Evolutionary conservation across 768 basidiomycete genomes (phyloP).

Genomic region (Kwoniella pini): DNA sequence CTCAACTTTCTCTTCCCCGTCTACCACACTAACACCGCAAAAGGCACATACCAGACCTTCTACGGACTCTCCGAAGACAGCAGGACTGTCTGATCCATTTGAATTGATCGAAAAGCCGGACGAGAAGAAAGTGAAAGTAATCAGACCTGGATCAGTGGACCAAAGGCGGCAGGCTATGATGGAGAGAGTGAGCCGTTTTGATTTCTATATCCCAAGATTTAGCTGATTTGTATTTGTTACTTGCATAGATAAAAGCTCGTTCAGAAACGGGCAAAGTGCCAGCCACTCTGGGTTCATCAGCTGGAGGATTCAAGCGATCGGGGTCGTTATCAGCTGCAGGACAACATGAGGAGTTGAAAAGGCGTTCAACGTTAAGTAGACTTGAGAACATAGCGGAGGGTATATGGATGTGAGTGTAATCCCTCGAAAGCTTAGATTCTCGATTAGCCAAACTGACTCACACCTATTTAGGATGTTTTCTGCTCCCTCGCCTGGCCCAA

Average conservation of each 20-base stretch:
- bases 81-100: constrained; percentile 41
- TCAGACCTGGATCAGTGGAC: constrained; percentile 42
- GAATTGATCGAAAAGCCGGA: constrained; percentile 24
- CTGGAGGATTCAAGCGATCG: constrained; percentile 13
- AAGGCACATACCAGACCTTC: constrained; percentile 18
- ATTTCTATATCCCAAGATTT: not conserved
- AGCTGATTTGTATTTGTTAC: not conserved
- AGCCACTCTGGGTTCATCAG: constrained; percentile 33
- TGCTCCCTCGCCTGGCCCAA: constrained; percentile 29
- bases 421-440: too few species aligned
- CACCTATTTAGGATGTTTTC: constrained; percentile 45
- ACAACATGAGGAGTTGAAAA: constrained; percentile 50
- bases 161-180: constrained; percentile 48
- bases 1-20: constrained; percentile 15
- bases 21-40: constrained; percentile 19
- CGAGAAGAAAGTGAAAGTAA: constrained; percentile 29
- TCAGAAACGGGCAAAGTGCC: constrained; percentile 25
- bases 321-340: constrained; percentile 34
- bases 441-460: constrained; percentile 1
- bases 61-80: constrained; percentile 6
- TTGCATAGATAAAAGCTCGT: constrained; percentile 47
- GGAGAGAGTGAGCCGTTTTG: constrained; percentile 41
- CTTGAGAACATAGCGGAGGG: constrained; percentile 53
- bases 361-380: constrained; percentile 52
- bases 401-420: constrained; percentile 54